Evolutionary conservation across 768 basidiomycete species (phyloP).

Genomic region (Scleroderma citrinum): DNA sequence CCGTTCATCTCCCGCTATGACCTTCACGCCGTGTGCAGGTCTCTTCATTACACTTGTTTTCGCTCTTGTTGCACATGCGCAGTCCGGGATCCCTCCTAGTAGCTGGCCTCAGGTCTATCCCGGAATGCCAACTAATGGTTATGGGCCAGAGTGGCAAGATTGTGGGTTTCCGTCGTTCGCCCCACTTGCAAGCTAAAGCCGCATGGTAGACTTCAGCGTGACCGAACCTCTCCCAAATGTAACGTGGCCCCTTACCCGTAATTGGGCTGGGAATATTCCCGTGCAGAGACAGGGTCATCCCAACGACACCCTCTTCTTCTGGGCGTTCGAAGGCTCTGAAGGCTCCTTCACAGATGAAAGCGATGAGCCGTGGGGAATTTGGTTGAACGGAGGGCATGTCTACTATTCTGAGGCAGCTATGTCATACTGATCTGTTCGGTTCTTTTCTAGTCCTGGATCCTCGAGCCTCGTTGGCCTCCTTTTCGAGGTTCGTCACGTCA

Average conservation of each 20-base stretch:
- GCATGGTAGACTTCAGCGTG: slow-evolving; percentile 50
- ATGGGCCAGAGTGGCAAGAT: slow-evolving; percentile 54
- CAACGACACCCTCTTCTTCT: slow-evolving; percentile 63
- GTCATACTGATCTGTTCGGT: neutral
- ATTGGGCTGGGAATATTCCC: slow-evolving; percentile 59
- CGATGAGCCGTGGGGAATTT: slow-evolving; percentile 64
- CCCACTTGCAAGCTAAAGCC: neutral
- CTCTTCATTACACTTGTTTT: slow-evolving; percentile 2
- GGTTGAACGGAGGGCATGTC: slow-evolving; percentile 66
- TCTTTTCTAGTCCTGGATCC: slow-evolving; percentile 48
- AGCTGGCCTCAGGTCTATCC: slow-evolving; percentile 38
- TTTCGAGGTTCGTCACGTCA: slow-evolving; percentile 45
- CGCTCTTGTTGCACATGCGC: slow-evolving; percentile 14
- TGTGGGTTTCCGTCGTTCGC: slow-evolving; percentile 35
- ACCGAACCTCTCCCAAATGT: slow-evolving; percentile 52
- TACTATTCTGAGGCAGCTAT: neutral
- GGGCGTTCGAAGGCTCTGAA: slow-evolving; percentile 50
- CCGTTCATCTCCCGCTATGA: slow-evolving; percentile 13
- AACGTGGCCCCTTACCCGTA: slow-evolving; percentile 46
- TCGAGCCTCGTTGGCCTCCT: slow-evolving; percentile 63
- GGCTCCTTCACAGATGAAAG: slow-evolving; percentile 47
- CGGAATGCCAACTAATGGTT: slow-evolving; percentile 40
- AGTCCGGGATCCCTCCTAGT: slow-evolving; percentile 22
- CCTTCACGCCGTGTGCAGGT: slow-evolving; percentile 10
- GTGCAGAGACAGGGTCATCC: slow-evolving; percentile 55